Evolutionary conservation across 2,329 filamentous ascomycete species (phyloP).

Genomic region (Zasmidium citrigriseum): DNA sequence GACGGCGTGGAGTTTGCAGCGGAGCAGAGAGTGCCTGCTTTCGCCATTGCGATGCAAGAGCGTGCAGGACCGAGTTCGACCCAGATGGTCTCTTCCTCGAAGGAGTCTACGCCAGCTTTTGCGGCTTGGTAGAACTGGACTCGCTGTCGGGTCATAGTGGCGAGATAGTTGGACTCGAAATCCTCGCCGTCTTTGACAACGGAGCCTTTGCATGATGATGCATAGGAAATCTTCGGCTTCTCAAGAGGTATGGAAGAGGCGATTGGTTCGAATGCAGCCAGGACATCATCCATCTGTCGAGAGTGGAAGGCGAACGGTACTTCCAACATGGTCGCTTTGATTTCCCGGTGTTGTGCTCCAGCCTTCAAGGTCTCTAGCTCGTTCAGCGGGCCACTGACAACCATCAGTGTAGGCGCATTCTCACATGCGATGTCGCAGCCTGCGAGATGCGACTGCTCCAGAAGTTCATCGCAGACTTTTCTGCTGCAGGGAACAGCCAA

Average conservation of each 20-base stretch:
- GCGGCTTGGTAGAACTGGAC: too few relatives aligned
- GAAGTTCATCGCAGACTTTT: too few relatives aligned
- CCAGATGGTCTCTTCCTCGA: too few relatives aligned
- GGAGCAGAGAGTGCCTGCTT: too few relatives aligned
- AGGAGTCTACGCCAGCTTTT: too few relatives aligned
- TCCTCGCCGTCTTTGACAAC: slow-evolving; percentile 22
- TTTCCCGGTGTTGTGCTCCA: slow-evolving; percentile 8
- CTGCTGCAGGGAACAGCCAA: too few relatives aligned
- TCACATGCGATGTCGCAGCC: slow-evolving; percentile 31
- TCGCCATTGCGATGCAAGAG: too few relatives aligned
- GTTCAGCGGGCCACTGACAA: slow-evolving; percentile 19
- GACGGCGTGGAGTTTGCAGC: too few relatives aligned
- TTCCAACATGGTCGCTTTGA: slow-evolving; percentile 18
- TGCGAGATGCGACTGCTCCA: too few relatives aligned
- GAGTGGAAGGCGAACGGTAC: slow-evolving; percentile 36
- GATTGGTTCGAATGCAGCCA: slow-evolving; percentile 23
- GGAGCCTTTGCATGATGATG: slow-evolving; percentile 29
- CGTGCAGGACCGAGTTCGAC: too few relatives aligned
- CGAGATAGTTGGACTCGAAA: slow-evolving; percentile 24
- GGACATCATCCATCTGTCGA: slow-evolving; percentile 32
- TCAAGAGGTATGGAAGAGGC: slow-evolving; percentile 21
- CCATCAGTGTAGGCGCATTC: slow-evolving; percentile 26
- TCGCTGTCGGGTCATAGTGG: too few relatives aligned
- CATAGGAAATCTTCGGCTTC: slow-evolving; percentile 30
- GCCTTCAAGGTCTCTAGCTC: too few relatives aligned